Percentiles rank a stretch among this genome's conserved stretches.
phyloP scores from a whole-genome alignment of 805 yeast genomes.

The Ogataea chonburiensis region DNA sequence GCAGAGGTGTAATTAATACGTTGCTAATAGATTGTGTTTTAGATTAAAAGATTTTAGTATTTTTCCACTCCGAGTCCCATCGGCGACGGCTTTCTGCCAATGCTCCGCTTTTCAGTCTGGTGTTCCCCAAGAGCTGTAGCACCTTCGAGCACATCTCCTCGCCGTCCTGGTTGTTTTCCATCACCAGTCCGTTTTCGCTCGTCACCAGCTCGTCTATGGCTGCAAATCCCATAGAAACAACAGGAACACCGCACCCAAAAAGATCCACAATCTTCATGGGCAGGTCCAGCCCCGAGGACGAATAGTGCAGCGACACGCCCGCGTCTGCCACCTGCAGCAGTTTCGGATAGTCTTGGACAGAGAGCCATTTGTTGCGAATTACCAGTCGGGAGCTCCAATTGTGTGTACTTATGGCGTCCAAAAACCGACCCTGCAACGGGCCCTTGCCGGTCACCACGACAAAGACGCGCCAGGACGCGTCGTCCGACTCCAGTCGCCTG shows the following conservation, averaged over 20 bases:
- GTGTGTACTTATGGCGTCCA: constrained; percentile 17
- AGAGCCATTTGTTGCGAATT: constrained; percentile 72
- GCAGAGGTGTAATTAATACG: constrained; percentile 5
- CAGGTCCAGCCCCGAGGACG: constrained; percentile 89
- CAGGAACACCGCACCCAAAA: constrained; percentile 96
- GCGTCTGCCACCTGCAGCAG: constrained; percentile 76
- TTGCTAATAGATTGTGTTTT: constrained; percentile 1
- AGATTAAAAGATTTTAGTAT: constrained; percentile 1
- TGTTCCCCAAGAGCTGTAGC: constrained; percentile 32
- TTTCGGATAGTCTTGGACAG: constrained; percentile 74
- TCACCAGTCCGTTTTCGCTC: constrained; percentile 67
- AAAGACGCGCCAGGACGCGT: too few species aligned
- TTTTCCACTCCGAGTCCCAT: constrained; percentile 78
- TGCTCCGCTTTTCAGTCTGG: constrained; percentile 64
- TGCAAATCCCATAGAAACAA: constrained; percentile 70
- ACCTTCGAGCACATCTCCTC: constrained; percentile 43
- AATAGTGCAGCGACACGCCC: constrained; percentile 86
- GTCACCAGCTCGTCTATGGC: constrained; percentile 78
- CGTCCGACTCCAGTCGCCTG: constrained; percentile 27
- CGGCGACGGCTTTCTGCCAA: constrained; percentile 59
- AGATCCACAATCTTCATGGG: constrained; percentile 98
- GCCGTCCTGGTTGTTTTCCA: constrained; percentile 37
- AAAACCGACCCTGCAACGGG: constrained; percentile 60
- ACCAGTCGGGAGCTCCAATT: constrained; percentile 46
- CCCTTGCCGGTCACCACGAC: constrained; percentile 97